phyloP scores from a whole-genome alignment of 2,329 filamentous ascomycete genomes.

The Didymella segeticola region DNA sequence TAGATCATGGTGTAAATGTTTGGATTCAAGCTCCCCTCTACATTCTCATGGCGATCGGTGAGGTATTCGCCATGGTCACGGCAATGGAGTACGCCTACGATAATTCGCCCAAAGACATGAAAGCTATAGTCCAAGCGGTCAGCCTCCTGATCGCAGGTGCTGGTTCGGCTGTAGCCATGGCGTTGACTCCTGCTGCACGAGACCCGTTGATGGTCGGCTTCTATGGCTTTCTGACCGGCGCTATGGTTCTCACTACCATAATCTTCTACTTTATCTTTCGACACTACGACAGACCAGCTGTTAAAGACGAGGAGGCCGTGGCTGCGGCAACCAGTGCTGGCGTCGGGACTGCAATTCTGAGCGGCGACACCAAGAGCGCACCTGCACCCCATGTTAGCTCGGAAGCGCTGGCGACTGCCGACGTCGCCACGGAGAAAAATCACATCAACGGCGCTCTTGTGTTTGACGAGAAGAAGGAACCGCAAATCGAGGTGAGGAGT shows the following conservation, averaged over 20 bases:
- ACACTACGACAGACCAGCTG: slow-evolving; percentile 25
- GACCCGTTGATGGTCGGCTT: slow-evolving; percentile 41
- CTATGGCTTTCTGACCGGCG: slow-evolving; percentile 34
- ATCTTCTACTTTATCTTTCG: slow-evolving; percentile 36
- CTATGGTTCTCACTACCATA: slow-evolving; percentile 30
- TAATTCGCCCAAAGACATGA: slow-evolving; percentile 53
- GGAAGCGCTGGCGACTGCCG: neutral
- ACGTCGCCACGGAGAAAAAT: neutral
- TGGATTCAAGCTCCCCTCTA: slow-evolving; percentile 53
- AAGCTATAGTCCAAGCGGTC: slow-evolving; percentile 46
- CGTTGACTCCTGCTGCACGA: slow-evolving; percentile 37
- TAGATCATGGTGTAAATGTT: slow-evolving; percentile 36
- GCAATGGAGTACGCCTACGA: slow-evolving; percentile 54
- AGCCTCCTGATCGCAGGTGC: slow-evolving; percentile 42
- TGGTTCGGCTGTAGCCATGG: slow-evolving; percentile 42
- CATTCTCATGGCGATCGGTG: slow-evolving; percentile 49
- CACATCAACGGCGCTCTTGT: neutral
- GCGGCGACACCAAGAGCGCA: neutral
- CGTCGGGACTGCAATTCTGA: neutral
- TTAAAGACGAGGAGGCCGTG: neutral
- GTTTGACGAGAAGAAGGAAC: neutral
- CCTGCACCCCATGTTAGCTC: neutral
- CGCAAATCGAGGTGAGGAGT: neutral
- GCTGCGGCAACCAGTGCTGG: neutral
- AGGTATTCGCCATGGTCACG: slow-evolving; percentile 54